Base-by-base conservation (phyloP, 1,284 basidiomycete genomes). In the Apiotrichum sp. region DNA sequence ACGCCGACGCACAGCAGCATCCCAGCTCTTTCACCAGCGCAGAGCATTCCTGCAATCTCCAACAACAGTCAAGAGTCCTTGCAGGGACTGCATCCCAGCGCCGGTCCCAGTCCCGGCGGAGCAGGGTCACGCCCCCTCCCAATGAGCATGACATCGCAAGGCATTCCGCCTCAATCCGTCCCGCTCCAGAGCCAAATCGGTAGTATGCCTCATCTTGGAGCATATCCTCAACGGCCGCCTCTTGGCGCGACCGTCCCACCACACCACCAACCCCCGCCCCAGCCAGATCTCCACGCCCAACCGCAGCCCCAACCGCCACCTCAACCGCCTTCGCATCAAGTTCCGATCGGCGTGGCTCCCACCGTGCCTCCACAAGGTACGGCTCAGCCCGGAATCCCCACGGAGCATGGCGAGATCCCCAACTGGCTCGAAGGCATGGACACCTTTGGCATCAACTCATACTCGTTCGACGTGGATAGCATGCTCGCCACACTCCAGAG, bases 391-490 rank as follows among this genome's bases (percentile, higher is more conserved):
- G n/a, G n/a, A n/a, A n/a, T n/a, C n/a, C n/a, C n/a, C n/a, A 8
- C 16, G 33, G 16, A 16, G 45, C 11, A 13, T 13, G n/a, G 45
- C 3, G 33, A 35, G 33, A 14, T 53, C 6, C 33, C 41, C 35
- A 6, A 6, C 4, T 59, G 58, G 58, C 50, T 56, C 49, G 49
- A 56, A 46, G 53, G 52, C 36, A 48, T 44, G 29, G 58, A 64
- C 22, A 48, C 57, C 1, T 65, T 63, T 53, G 61, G 66, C 50
- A 64, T 68, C 44, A 47, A 47, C 39, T 62, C 62, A 50, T 68
- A 66, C 60, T 62, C 62, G 40, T 68, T 68, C 34, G 65, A 68
- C 47, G 50, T 65, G 11, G 57, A 65, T 53, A 55, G 62, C 38
- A 57, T 66, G 55, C 57, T 61, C 4, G 55, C 59, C n/a, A 34